Conservation (phyloP, 148 eudicot genomes). For the Persicaria tinctoria region DNA sequence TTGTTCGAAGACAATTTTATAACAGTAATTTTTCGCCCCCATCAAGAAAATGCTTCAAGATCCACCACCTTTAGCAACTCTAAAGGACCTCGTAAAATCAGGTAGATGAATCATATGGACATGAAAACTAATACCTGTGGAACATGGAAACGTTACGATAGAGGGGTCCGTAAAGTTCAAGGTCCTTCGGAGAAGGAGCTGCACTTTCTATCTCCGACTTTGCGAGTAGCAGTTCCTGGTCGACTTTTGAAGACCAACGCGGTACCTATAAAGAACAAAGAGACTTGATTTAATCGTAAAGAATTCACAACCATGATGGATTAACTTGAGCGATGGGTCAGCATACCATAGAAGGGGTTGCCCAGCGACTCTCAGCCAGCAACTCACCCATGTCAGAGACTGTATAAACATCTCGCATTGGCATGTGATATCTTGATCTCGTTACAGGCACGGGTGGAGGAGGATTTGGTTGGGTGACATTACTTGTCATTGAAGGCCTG, state of each 20-base stretch:
- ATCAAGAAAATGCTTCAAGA: no score
- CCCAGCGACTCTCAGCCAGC: conserved; percentile 1
- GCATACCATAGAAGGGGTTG: conserved; percentile 11
- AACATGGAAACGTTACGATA: conserved; percentile 53
- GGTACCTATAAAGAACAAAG: conserved; percentile 27
- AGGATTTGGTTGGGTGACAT: background rate
- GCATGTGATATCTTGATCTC: background rate
- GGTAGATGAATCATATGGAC: background rate
- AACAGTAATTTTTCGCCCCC: no score
- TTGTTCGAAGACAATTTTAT: no score
- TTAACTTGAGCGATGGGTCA: background rate
- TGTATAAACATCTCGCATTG: conserved; percentile 9
- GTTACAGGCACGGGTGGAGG: background rate
- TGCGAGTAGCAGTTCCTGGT: conserved; percentile 32
- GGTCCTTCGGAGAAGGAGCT: conserved; percentile 18
- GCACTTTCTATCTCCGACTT: conserved; percentile 48
- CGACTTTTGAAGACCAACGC: conserved; percentile 32
- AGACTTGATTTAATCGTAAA: background rate
- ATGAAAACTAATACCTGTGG: conserved; percentile 30
- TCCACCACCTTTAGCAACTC: no score
- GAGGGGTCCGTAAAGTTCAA: conserved; percentile 44
- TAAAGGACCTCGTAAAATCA: no score
- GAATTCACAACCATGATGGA: background rate
- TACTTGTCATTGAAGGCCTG: background rate
- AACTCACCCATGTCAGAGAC: conserved; percentile 9